Evolutionary conservation across 2,329 filamentous ascomycete species (phyloP), one percentile per base, ranked within the genome.

Genomic region (Paracorniculantispora psalliotae): DNA sequence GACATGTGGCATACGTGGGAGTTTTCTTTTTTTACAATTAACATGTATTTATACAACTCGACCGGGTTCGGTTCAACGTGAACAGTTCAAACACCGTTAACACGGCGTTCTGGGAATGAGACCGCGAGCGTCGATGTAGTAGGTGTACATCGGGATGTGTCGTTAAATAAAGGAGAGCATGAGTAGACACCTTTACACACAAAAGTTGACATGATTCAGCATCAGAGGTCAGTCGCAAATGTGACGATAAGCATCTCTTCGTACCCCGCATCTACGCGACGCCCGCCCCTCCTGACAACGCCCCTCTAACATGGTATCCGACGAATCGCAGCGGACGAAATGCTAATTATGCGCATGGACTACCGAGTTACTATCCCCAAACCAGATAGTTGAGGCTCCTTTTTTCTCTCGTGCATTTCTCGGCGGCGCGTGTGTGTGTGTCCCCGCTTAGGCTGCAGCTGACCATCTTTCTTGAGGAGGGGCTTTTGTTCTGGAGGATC

Each of bases 281-380:
- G 13, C 17, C 13, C 21, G 9, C n/a, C 33, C 21, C 44, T 47
- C 25, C 44, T 28, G 44, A 26, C 13, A 26, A 19, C 23, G 13
- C n/a, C 44, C 44, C 4, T 10, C 25, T n/a, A 23, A 41, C 12
- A 7, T 13, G 13, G 9, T 4, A 9, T 48, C 17, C 17, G 23
- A 48, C 53, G 53, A 56, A 56, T 56, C 43, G 53, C 23, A 56
- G 30, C 43, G 30, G 35, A 17, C 12, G 43, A 39, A 48, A 56
- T 56, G 46, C 53, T 19, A 48, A 56, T 21, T 17, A 55, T 46
- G 15, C 44, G 13, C 26, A 1, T 52, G 7, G n/a, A 33, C 48
- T 9, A n/a, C n/a, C n/a, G n/a, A n/a, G n/a, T n/a, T n/a, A n/a
- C 49, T 52, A 52, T 52, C n/a, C 52, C 52, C 41, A 35, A 54